A percentile compares a stretch with the other conserved stretches of the same genome.
Conservation (phyloP, 169 alveolate genomes). For the Plasmodium cynomolgi region DNA sequence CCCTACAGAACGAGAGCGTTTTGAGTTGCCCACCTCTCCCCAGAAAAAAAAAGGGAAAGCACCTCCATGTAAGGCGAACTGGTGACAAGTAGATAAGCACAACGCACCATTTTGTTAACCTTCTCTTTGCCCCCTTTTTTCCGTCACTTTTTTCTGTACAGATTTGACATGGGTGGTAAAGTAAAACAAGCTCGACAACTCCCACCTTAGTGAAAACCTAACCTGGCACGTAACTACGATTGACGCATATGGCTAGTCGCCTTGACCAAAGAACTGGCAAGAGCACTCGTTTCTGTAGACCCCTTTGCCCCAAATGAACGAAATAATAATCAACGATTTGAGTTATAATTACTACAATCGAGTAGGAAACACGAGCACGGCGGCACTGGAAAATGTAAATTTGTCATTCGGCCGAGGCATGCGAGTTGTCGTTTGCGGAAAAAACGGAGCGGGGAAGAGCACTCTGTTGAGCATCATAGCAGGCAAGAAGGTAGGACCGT, state of each 20-base stretch:
- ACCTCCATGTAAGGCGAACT: background rate
- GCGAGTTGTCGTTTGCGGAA: conserved; percentile 70
- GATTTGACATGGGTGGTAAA: background rate
- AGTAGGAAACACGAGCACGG: conserved; percentile 10
- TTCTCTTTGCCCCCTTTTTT: background rate
- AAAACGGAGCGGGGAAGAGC: conserved; percentile 75
- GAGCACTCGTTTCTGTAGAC: background rate
- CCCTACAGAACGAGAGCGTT: background rate
- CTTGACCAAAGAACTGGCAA: background rate
- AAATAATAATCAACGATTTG: conserved; percentile 26
- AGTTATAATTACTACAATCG: conserved; percentile 52
- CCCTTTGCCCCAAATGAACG: conserved; percentile 8
- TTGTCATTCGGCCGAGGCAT: conserved; percentile 43
- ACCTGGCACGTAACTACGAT: background rate
- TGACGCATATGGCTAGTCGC: background rate
- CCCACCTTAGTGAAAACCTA: background rate
- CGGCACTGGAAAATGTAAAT: conserved; percentile 38
- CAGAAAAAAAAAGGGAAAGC: background rate
- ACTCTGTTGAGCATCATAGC: conserved; percentile 63
- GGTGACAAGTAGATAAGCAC: background rate
- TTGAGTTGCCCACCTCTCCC: background rate
- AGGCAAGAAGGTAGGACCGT: conserved; percentile 44
- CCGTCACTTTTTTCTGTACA: background rate
- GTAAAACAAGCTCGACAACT: background rate
- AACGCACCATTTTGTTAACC: background rate